phyloP scores from a whole-genome alignment of 441 rosid species.

The Gossypium aridum region DNA sequence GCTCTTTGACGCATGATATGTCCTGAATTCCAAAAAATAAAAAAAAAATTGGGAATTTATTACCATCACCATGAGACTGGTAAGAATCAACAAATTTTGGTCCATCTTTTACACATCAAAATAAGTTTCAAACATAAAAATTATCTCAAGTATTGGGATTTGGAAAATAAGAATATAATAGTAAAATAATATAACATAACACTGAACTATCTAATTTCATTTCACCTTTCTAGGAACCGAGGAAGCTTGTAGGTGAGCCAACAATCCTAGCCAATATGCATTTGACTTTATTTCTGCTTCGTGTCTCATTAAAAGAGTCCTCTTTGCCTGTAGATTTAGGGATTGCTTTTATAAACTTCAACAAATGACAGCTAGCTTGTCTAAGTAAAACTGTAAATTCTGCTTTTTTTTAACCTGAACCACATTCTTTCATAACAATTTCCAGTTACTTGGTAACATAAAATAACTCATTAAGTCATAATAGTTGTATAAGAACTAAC shows the following conservation, averaged over 20 bases:
- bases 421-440: neutral
- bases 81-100: neutral
- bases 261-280: conserved; percentile 98
- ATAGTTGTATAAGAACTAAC: conserved; percentile 38
- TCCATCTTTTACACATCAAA: neutral
- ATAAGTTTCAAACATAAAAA: conserved; percentile 1
- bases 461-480: neutral
- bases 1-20: conserved; percentile 90
- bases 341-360: conserved; percentile 2
- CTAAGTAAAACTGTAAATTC: neutral
- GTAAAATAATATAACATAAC: neutral
- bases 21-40: conserved; percentile 41
- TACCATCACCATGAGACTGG: neutral
- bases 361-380: neutral
- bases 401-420: neutral
- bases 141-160: neutral
- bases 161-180: neutral
- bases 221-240: conserved; percentile 94
- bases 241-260: conserved; percentile 95
- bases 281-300: conserved; percentile 99
- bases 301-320: conserved; percentile 95
- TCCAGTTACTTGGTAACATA: neutral
- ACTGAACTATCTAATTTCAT: conserved; percentile 1
- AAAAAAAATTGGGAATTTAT: conserved; percentile 6
- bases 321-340: conserved; percentile 65